Evolutionary conservation across 2,329 filamentous ascomycete genomes (phyloP).

Genomic region (Clathrospora elynae): DNA sequence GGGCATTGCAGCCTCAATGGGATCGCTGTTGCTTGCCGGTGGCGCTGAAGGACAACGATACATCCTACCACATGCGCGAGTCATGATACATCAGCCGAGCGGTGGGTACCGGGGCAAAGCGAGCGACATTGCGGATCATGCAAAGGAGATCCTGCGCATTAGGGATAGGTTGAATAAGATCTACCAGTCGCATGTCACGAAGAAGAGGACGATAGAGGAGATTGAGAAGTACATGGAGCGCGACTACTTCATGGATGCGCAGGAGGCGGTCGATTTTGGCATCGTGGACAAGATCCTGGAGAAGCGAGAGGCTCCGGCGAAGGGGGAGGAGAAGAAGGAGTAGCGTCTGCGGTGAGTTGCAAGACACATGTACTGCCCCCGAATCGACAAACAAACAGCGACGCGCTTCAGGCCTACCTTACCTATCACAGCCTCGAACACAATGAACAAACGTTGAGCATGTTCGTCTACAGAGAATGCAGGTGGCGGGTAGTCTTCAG

Average conservation of each 20-base stretch:
- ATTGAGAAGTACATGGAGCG: constrained; percentile 96
- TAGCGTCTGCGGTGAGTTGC: too few species aligned
- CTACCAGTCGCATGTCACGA: constrained; percentile 83
- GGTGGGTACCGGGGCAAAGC: constrained; percentile 73
- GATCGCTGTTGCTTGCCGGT: constrained; percentile 82
- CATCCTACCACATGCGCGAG: constrained; percentile 87
- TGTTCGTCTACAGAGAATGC: too few species aligned
- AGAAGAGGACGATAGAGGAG: constrained; percentile 74
- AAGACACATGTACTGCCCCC: too few species aligned
- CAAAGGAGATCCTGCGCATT: constrained; percentile 91
- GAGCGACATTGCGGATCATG: constrained; percentile 91
- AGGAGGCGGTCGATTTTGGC: constrained; percentile 86
- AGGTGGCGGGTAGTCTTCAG: too few species aligned
- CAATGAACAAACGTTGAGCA: too few species aligned
- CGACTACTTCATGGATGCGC: constrained; percentile 88
- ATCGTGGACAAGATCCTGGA: constrained; percentile 89
- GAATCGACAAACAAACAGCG: too few species aligned
- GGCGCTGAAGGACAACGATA: constrained; percentile 84
- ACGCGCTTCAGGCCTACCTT: too few species aligned
- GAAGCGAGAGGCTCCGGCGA: constrained; percentile 59
- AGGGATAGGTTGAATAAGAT: constrained; percentile 87
- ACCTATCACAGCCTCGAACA: too few species aligned
- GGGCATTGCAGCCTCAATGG: constrained; percentile 94
- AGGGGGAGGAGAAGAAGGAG: constrained; percentile 36
- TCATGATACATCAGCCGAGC: constrained; percentile 97